phyloP scores from a whole-genome alignment of 345 rosid species.

The Eucalyptus viminalis region DNA sequence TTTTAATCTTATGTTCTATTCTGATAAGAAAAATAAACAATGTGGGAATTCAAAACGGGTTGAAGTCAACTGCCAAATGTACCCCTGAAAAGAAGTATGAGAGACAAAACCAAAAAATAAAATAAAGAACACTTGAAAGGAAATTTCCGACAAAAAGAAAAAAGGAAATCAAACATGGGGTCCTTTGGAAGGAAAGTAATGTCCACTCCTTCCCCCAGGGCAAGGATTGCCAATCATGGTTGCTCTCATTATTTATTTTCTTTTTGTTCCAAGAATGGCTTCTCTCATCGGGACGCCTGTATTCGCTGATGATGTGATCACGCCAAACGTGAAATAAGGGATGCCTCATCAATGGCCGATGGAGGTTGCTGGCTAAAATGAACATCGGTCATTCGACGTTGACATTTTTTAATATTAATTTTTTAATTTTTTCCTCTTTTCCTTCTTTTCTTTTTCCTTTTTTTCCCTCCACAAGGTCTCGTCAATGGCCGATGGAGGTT shows the following conservation, averaged over 20 bases:
- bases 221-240: not conserved
- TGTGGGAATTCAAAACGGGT: not conserved
- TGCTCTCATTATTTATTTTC: not conserved
- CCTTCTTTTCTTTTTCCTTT: no score
- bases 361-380: no score
- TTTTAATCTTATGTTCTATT: no score
- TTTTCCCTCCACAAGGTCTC: no score
- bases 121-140: not conserved
- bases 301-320: not conserved
- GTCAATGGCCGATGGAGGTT: no score
- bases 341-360: no score
- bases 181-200: not conserved
- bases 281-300: not conserved
- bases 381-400: no score
- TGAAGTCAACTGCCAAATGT: not conserved
- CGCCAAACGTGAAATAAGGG: not conserved
- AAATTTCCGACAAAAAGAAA: no score
- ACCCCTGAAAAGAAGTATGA: not conserved
- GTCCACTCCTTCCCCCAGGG: not conserved
- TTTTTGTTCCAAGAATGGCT: no score
- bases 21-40: not conserved
- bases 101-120: not conserved
- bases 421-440: no score
- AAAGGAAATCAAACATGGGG: not conserved
- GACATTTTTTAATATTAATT: no score